Base-by-base conservation (phyloP, 257 asterid genomes). In the Petunia secreta region DNA sequence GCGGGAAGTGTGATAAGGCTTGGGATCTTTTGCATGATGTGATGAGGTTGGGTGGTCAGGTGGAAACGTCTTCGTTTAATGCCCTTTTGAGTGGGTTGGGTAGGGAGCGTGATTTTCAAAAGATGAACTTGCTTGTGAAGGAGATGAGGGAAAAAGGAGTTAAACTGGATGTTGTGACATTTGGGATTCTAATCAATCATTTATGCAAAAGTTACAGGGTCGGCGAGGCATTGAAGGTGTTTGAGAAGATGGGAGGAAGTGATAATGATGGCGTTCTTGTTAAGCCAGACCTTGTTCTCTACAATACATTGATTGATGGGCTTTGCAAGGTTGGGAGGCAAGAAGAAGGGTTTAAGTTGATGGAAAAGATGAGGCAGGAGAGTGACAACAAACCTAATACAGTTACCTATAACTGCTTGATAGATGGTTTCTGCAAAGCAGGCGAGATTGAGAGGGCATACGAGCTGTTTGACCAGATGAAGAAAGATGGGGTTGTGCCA, bases 251-350 rank as follows among this genome's bases (percentile, higher is more conserved):
- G 93, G 85, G 77, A 82, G 85, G 62, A 6, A 71, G 82, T 50
- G 96, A 85, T 40, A 85, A 82, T 71, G 81, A 86, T 50, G 87
- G 83, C 8, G 40, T 91, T 57, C 78, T 82, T 11, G 80, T 87
- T 25, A 80, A 89, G 63, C 96, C 96, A 0, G 99, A 95, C 81
- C 78, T 76, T 71, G 84, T 93, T 74, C 67, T 91, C 44, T 92
- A 87, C 71, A 95, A 91, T 87, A 92, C 94, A 8, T 67, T 93
- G 84, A 93, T 95, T 68, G 87, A 90, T 87, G 99, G 97, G 52
- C 80, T 95, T 69, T 95, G 97, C 84, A 95, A 92, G 85, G 96
- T 87, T 11, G 99, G 97, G 82, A 90, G 97, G 84, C 92, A 85
- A 65, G 96, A 89, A 68, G 98, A 92, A 82, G 97, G 93, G 46